Evolutionary conservation across 2,329 filamentous ascomycete genomes (phyloP).

Genomic region (Leptodontidium sp.): DNA sequence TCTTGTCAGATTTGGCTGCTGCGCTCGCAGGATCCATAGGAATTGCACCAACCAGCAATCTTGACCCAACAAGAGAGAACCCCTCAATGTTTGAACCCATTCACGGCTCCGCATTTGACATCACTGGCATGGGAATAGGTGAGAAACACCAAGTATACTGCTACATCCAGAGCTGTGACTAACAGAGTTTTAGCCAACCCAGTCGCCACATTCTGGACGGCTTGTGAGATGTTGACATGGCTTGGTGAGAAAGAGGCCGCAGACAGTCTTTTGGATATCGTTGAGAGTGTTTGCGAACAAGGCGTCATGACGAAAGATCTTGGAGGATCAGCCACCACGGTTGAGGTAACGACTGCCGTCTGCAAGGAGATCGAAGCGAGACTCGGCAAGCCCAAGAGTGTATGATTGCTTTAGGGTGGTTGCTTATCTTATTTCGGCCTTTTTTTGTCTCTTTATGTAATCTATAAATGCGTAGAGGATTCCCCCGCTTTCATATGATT

Average conservation of each 20-base stretch:
- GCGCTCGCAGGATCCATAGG: slow-evolving; percentile 75
- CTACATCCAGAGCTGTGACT: slow-evolving; percentile 13
- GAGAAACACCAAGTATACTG: not conserved
- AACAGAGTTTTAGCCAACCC: slow-evolving; percentile 57
- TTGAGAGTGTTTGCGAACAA: slow-evolving; percentile 60
- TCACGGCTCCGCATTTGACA: slow-evolving; percentile 66
- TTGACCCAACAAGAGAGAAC: slow-evolving; percentile 65
- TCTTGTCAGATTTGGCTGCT: slow-evolving; percentile 75
- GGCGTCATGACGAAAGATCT: slow-evolving; percentile 61
- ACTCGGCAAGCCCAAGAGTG: slow-evolving; percentile 18
- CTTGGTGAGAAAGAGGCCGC: slow-evolving; percentile 61
- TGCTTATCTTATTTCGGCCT: not conserved
- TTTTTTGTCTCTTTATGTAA: not conserved
- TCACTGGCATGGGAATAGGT: slow-evolving; percentile 58
- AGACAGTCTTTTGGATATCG: slow-evolving; percentile 56
- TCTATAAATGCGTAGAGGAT: not conserved
- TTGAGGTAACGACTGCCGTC: slow-evolving; percentile 34
- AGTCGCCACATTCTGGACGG: slow-evolving; percentile 66
- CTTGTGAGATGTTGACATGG: slow-evolving; percentile 64
- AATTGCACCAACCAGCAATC: slow-evolving; percentile 74
- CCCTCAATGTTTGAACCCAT: slow-evolving; percentile 69
- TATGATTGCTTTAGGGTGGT: not conserved
- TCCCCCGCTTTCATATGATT: not conserved
- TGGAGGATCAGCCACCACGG: slow-evolving; percentile 50
- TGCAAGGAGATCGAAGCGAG: slow-evolving; percentile 34